Base-by-base conservation (phyloP, 106 monocot genomes). In the Platanthera zijinensis region DNA sequence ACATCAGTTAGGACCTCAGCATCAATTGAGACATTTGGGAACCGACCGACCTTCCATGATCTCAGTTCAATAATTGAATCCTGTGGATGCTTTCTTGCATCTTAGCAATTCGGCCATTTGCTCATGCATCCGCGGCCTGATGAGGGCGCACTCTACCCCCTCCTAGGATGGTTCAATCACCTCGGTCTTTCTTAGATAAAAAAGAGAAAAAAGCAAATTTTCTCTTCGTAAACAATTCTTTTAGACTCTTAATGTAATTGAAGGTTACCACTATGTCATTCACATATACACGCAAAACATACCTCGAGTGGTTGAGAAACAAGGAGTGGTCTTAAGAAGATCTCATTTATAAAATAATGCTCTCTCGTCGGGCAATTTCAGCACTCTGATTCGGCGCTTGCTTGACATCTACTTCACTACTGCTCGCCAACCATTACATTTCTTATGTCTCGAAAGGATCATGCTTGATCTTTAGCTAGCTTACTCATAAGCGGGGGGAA, bases 321-420 rank as follows among this genome's bases (percentile, higher is more conserved):
- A 62, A 62, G 7, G 22, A 62, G 62, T 56, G 62, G 22, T 62
- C 32, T 32, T n/a, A n/a, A n/a, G 21, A 19, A 21, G 21, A 62
- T n/a, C n/a, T n/a, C n/a, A n/a, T 21, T 4, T 62, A 62, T 21
- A 21, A 21, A 19, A 21, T n/a, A 17, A 17, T 62, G 61, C 61
- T 62, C 61, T 62, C 61, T 61, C 61, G 61, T 61, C 61, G 61
- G 61, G 61, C 61, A 61, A 61, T 17, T 61, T 61, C 19, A 61
- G 61, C 21, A 61, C 61, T 61, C 61, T 19, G 61, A 61, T 61
- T 61, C 61, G 61, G 61, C 61, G 61, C 61, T 61, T 61, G 61
- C 61, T 61, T 61, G 17, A n/a, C n/a, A 61, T 61, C 61, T n/a
- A 18, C 7, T 51, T 51, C 51, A 51, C 51, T 51, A 51, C 8